These are phyloP conservation scores for Hypoxylon fuscum DNA, from an alignment of 495 filamentous ascomycete genomes.

Conservation along the genomic window DNA sequence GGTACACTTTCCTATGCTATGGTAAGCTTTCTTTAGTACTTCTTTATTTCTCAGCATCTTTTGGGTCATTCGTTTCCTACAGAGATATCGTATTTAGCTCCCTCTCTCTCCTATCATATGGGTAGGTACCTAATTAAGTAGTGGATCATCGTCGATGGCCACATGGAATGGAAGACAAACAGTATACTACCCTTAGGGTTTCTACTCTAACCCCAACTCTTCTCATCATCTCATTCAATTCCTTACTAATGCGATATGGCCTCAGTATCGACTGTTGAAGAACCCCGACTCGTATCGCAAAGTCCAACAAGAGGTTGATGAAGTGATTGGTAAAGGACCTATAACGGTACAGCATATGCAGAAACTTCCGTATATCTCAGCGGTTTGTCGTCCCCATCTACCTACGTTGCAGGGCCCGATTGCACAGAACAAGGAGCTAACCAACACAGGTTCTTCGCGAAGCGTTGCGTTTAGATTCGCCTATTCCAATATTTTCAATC, in stretches of 20 bases:
- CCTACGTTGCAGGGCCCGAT: background rate
- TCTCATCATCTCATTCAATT: too few species aligned
- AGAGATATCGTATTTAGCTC: too few species aligned
- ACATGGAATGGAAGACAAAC: too few species aligned
- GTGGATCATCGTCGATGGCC: too few species aligned
- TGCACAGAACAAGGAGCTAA: background rate
- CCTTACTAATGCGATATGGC: background rate
- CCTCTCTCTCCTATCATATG: too few species aligned
- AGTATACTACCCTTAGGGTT: too few species aligned
- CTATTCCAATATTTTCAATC: slow-evolving; percentile 64
- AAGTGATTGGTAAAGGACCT: slow-evolving; percentile 65
- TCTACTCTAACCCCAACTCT: too few species aligned
- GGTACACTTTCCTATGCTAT: slow-evolving; percentile 56
- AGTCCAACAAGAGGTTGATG: slow-evolving; percentile 50
- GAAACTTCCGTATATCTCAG: slow-evolving; percentile 68
- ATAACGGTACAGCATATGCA: slow-evolving; percentile 68
- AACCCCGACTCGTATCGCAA: slow-evolving; percentile 45
- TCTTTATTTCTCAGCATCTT: too few species aligned
- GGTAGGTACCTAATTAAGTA: too few species aligned
- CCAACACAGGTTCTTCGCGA: slow-evolving; percentile 61
- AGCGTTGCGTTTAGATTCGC: slow-evolving; percentile 68
- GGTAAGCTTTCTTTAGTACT: slow-evolving; percentile 17
- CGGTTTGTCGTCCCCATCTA: slow-evolving; percentile 26
- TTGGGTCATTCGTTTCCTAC: too few species aligned
- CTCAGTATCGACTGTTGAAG: slow-evolving; percentile 48